A percentile compares a stretch with the other conserved stretches of the same genome.
These are phyloP conservation scores for Stagonosporopsis cucurbitacearum DNA, from an alignment of 2,329 filamentous ascomycete species.

Conservation along the genomic window DNA sequence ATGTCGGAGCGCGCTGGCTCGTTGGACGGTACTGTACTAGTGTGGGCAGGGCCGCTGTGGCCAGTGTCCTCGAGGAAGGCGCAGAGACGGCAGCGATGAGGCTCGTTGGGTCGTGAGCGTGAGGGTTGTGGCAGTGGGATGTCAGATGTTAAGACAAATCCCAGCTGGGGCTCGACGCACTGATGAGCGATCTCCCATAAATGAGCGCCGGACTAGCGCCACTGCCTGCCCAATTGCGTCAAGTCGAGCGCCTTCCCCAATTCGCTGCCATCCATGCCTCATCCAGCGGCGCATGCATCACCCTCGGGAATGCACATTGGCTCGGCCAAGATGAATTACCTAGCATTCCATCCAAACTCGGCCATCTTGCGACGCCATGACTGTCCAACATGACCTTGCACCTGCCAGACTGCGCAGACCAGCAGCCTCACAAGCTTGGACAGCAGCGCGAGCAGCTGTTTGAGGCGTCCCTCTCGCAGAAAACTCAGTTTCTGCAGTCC, in stretches of 20 bases:
- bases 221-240: slow-evolving; percentile 18
- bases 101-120: not conserved
- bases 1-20: slow-evolving; percentile 22
- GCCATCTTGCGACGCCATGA: not conserved
- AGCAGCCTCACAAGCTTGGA: not conserved
- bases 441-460: not conserved
- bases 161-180: slow-evolving; percentile 2
- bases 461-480: not conserved
- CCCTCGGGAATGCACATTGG: not conserved
- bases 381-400: not conserved
- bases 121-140: slow-evolving; percentile 7
- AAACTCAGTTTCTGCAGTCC: not conserved
- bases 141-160: not conserved
- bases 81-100: not conserved
- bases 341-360: not conserved
- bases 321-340: not conserved
- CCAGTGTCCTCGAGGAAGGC: slow-evolving; percentile 3
- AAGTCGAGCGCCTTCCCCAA: slow-evolving; percentile 8
- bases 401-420: not conserved
- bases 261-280: slow-evolving; percentile 4
- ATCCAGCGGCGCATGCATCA: slow-evolving; percentile 1
- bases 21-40: not conserved
- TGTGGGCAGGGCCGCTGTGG: slow-evolving; percentile 6
- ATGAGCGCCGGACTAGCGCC: slow-evolving; percentile 10
- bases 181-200: slow-evolving; percentile 9